A percentile compares a stretch with the other conserved stretches of the same genome.
Evolutionary conservation across 768 basidiomycete genomes (phyloP).

Genomic region (Lactifluus rugatus): DNA sequence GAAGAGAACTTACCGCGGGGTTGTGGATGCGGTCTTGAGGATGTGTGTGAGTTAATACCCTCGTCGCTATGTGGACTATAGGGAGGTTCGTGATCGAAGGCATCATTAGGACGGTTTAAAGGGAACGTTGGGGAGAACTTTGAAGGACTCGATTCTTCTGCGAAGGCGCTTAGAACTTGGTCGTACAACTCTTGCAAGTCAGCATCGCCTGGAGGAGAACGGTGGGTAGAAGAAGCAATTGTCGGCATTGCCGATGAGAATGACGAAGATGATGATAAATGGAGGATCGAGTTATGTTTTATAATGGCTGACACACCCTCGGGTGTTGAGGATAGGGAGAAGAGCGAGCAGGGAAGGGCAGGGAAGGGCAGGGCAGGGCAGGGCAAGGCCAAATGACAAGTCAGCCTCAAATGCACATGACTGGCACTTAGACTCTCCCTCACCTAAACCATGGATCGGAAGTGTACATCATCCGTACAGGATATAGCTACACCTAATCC

Average conservation of each 20-base stretch:
- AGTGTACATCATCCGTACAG: constrained; percentile 53
- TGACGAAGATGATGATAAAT: neutral
- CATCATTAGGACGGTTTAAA: constrained; percentile 6
- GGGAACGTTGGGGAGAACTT: constrained; percentile 15
- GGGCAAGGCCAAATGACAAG: no score
- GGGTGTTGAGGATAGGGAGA: no score
- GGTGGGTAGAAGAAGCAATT: constrained; percentile 9
- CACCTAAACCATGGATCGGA: constrained; percentile 18
- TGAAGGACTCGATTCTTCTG: constrained; percentile 36
- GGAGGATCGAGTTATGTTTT: no score
- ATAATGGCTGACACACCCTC: no score
- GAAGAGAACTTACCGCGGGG: neutral
- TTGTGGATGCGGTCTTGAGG: neutral
- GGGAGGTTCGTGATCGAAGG: constrained; percentile 15
- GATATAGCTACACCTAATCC: constrained; percentile 46
- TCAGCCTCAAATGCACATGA: no score
- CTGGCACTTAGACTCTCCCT: neutral
- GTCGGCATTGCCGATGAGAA: constrained; percentile 10
- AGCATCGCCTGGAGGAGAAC: constrained; percentile 45
- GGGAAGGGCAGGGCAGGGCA: no score
- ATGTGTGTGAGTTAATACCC: neutral
- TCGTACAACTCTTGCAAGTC: constrained; percentile 68
- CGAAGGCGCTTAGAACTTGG: constrained; percentile 62
- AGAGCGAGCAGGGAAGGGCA: no score
- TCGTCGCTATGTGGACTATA: constrained; percentile 21